Percentiles rank a stretch among this genome's conserved stretches.
phyloP scores from a whole-genome alignment of 768 basidiomycete species.

The Lactarius pseudohatsudake region DNA sequence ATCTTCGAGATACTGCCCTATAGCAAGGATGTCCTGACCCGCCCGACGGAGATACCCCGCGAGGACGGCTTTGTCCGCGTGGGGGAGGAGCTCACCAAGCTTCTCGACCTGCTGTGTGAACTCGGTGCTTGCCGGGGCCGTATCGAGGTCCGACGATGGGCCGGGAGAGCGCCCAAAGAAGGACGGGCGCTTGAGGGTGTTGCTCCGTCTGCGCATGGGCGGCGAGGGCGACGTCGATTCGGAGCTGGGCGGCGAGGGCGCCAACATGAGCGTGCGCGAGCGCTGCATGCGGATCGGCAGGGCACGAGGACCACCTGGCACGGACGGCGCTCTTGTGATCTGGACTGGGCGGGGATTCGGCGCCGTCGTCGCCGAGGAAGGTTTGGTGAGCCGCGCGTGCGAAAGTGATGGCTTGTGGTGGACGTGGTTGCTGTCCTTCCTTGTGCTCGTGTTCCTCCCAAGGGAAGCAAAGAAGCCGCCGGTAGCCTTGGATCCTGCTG shows the following conservation, averaged over 20 bases:
- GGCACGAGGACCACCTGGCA: conserved; percentile 76
- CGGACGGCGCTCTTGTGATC: conserved; percentile 45
- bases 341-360: conserved; percentile 37
- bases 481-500: conserved; percentile 4
- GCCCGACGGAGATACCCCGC: conserved; percentile 70
- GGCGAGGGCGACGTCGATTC: conserved; percentile 43
- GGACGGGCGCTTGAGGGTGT: conserved; percentile 34
- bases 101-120: conserved; percentile 71
- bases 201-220: conserved; percentile 23
- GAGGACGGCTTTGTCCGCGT: conserved; percentile 65
- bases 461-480: conserved; percentile 20
- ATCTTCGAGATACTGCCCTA: conserved; percentile 83
- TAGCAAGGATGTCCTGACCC: conserved; percentile 81
- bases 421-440: background rate
- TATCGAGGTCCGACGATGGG: conserved; percentile 6
- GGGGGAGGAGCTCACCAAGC: conserved; percentile 67
- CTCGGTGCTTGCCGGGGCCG: conserved; percentile 37
- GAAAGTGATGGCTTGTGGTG: background rate
- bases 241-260: conserved; percentile 34
- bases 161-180: conserved; percentile 33
- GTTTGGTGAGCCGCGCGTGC: conserved; percentile 37
- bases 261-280: conserved; percentile 63
- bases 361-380: conserved; percentile 37
- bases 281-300: conserved; percentile 58
- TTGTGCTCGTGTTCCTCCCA: conserved; percentile 33